Conservation (phyloP, 2,329 filamentous ascomycete genomes). For the Westerdykella ornata region DNA sequence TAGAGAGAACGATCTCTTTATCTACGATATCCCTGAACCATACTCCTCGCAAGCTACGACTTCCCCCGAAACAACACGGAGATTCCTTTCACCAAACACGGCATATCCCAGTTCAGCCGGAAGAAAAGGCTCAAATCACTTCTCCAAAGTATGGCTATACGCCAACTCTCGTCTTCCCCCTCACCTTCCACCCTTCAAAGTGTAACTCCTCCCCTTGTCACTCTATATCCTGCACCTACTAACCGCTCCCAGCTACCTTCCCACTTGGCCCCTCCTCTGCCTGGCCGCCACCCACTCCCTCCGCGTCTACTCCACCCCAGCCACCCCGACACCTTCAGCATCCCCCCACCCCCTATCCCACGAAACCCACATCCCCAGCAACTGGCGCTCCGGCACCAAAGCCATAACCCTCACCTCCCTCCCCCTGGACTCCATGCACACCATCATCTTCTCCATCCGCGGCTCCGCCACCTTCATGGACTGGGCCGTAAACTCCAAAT, state of each 20-base stretch:
- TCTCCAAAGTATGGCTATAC: conserved; percentile 72
- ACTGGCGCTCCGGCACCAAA: conserved; percentile 69
- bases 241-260: conserved; percentile 51
- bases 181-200: conserved; percentile 58
- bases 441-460: conserved; percentile 76
- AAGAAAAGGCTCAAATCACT: conserved; percentile 37
- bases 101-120: conserved; percentile 1
- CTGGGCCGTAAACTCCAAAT: conserved; percentile 77
- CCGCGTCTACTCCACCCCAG: conserved; percentile 56
- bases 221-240: neutral
- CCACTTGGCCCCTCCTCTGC: conserved; percentile 70
- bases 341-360: conserved; percentile 51
- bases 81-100: neutral
- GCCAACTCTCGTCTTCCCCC: conserved; percentile 67
- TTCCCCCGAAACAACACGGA: no score
- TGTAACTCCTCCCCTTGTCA: conserved; percentile 44
- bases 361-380: conserved; percentile 62
- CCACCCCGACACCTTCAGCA: neutral
- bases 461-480: conserved; percentile 76
- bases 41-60: no score
- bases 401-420: conserved; percentile 80
- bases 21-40: conserved; percentile 8
- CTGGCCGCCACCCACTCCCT: conserved; percentile 73
- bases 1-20: conserved; percentile 48
- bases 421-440: conserved; percentile 68